These are phyloP conservation scores for Wickerhamomyces sp. DNA, from an alignment of 1,139 yeast species.

Conservation along the genomic window DNA sequence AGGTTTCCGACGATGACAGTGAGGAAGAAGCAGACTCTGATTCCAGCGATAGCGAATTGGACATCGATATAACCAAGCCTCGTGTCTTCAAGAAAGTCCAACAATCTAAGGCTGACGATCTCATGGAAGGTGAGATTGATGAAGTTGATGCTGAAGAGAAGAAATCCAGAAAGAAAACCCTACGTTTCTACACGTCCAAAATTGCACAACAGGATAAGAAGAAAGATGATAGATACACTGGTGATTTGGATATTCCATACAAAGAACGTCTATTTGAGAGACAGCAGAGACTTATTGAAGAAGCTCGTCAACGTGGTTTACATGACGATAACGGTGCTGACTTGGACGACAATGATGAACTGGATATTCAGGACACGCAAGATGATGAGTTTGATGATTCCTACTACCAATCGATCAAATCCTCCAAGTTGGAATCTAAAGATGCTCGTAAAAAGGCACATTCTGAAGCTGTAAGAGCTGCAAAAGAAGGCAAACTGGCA, in stretches of 20 bases:
- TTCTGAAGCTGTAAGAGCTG: constrained; percentile 67
- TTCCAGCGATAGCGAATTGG: constrained; percentile 35
- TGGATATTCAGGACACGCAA: constrained; percentile 42
- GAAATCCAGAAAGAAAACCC: constrained; percentile 70
- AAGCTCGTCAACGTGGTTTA: constrained; percentile 81
- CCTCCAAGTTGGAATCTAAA: constrained; percentile 43
- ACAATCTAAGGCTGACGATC: constrained; percentile 30
- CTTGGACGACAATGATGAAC: constrained; percentile 46
- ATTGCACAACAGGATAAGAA: constrained; percentile 78
- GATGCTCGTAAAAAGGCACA: constrained; percentile 61
- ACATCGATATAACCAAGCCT: constrained; percentile 45
- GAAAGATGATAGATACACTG: constrained; percentile 55
- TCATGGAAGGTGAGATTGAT: constrained; percentile 58
- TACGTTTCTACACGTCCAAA: constrained; percentile 94
- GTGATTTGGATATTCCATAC: constrained; percentile 92
- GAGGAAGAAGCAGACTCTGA: constrained; percentile 28
- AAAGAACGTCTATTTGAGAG: constrained; percentile 85
- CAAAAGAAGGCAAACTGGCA: constrained; percentile 76
- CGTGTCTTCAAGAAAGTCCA: constrained; percentile 32
- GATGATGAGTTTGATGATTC: constrained; percentile 36
- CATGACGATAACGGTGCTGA: constrained; percentile 52
- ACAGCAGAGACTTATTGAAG: constrained; percentile 79
- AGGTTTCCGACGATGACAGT: constrained; percentile 17
- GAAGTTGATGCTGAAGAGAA: constrained; percentile 88
- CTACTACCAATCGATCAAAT: constrained; percentile 40